Conservation (phyloP, 176 grass and related monocot species). For the Cenchrus fungigraminus region DNA sequence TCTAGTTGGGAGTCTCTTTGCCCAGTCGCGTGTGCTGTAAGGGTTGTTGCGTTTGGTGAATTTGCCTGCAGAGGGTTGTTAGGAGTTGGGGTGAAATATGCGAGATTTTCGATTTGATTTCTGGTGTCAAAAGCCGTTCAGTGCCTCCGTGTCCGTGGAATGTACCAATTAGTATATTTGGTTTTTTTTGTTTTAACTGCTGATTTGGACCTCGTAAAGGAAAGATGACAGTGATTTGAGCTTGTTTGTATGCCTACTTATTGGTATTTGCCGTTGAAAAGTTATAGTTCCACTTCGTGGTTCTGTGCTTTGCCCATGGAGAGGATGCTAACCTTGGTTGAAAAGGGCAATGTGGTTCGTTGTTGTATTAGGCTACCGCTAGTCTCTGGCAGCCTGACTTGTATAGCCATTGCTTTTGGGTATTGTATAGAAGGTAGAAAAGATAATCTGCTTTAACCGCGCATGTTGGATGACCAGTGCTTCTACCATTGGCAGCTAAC, state of each 20-base stretch:
- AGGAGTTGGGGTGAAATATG: neutral
- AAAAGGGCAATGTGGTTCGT: neutral
- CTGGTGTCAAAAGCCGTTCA: neutral
- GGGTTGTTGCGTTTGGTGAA: neutral
- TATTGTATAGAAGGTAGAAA: constrained; percentile 8
- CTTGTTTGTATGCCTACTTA: neutral
- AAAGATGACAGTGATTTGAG: constrained; percentile 1
- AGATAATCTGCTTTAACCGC: neutral
- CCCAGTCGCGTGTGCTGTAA: neutral
- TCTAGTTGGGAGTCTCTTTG: constrained; percentile 7
- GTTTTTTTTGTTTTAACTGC: neutral
- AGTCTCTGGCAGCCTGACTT: neutral
- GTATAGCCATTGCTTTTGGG: neutral
- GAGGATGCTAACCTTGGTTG: neutral
- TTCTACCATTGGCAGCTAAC: neutral
- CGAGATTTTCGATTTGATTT: constrained; percentile 14
- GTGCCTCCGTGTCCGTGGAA: neutral
- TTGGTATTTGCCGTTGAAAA: neutral
- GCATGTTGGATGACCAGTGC: neutral
- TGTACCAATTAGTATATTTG: constrained; percentile 4
- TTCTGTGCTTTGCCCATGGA: neutral
- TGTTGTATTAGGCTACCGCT: neutral
- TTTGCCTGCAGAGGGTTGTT: constrained; percentile 19
- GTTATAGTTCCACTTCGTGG: neutral
- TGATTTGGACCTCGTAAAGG: neutral